These are phyloP conservation scores for Apophysomyces ossiformis DNA, from an alignment of 371 early-diverging fungal species.

Conservation along the genomic window DNA sequence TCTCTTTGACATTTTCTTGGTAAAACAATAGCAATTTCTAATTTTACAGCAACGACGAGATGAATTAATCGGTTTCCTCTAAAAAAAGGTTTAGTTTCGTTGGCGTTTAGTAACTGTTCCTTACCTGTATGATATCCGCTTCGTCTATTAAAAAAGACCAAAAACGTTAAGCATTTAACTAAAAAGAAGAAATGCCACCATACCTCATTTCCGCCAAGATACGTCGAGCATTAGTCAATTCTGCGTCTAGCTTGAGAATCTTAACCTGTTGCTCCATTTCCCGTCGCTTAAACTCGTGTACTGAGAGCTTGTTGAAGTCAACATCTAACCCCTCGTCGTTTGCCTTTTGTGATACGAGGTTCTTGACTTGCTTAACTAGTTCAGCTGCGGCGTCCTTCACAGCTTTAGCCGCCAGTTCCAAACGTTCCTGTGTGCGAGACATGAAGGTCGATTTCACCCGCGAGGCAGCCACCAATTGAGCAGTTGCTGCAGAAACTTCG, in stretches of 20 bases:
- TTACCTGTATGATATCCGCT: conserved; percentile 54
- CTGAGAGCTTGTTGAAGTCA: conserved; percentile 79
- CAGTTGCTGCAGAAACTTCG: conserved; percentile 95
- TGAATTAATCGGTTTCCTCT: conserved; percentile 5
- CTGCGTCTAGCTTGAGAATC: conserved; percentile 94
- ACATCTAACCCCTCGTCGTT: conserved; percentile 52
- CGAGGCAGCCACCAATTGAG: conserved; percentile 96
- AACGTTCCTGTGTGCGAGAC: conserved; percentile 88
- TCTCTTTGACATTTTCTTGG: neutral
- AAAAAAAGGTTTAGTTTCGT: neutral
- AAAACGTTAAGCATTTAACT: neutral
- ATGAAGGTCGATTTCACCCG: conserved; percentile 92
- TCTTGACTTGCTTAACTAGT: conserved; percentile 92
- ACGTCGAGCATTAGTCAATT: conserved; percentile 83
- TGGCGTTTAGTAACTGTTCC: neutral
- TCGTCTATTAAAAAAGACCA: conserved; percentile 31
- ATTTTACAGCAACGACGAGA: neutral
- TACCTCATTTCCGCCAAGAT: conserved; percentile 90
- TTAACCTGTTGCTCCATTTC: conserved; percentile 98
- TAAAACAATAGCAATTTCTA: neutral
- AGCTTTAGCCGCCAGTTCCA: conserved; percentile 92
- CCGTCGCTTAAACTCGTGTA: conserved; percentile 91
- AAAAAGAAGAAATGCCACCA: conserved; percentile 18
- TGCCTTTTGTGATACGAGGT: conserved; percentile 76
- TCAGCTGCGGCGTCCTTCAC: conserved; percentile 92